Base-by-base conservation (phyloP, 2,329 filamentous ascomycete species). In the Trichoderma aggressivum region DNA sequence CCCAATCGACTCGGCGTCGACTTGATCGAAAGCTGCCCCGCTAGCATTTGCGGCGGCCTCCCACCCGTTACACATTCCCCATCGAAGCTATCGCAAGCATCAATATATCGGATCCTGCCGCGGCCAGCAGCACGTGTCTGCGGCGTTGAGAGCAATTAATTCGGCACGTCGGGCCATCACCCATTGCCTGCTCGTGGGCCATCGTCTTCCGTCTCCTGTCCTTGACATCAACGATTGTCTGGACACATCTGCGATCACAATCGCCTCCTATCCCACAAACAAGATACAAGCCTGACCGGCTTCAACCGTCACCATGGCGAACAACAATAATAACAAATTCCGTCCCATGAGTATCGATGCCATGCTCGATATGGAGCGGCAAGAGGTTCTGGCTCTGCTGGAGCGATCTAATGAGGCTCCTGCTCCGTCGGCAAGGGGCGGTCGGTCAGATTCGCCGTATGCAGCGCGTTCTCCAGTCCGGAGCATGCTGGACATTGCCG, bases 351-450 rank as follows among this genome's bases (percentile, higher is more conserved):
- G 91, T 77, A 88, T 94, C 77, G 92, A 94, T 82, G 88, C 91
- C 62, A 88, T 90, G 74, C 85, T 94, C 74, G 92, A 94, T 78
- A 90, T 94, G 83, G 92, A 95, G 84, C 88, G 91, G 73, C 85
- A 86, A 73, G 91, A 93, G 81, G 90, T 94, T 50, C 84, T 94
- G 74, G 89, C 89, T 61, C 83, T 93, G 73, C 84, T 94, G 55
- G 90, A 92, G 79, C 86, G 86, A 58, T 83, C 82, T 64, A 76
- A 75, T 73, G 76, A 76, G 66, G 70, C 74, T 3, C 78, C 78
- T 26, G 77, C 79, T 26, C 77, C 82, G 16, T 75, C 81, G 8
- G 76, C 78, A 6, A 80, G 78, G 77, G 39, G 39, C 75, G 53
- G 53, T 30, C 83, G 86, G 74, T 85, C 86, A 55, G 81, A 84